phyloP scores from a whole-genome alignment of 176 grass and related monocot genomes.

The Aegilops umbellulata region DNA sequence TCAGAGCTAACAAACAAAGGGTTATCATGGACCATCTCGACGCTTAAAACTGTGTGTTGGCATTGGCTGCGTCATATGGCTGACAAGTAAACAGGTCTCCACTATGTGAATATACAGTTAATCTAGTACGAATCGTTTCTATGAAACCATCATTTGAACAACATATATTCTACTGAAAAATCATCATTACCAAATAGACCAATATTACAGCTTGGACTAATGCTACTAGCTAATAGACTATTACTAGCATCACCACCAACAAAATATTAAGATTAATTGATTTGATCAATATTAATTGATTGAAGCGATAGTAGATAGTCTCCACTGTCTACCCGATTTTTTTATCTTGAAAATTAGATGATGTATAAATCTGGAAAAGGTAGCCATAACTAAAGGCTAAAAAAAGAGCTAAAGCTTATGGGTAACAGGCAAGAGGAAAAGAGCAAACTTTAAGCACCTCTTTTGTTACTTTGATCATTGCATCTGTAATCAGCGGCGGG shows the following conservation, averaged over 20 bases:
- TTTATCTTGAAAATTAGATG: not conserved
- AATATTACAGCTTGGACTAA: slow-evolving; percentile 1
- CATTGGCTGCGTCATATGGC: slow-evolving; percentile 31
- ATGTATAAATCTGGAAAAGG: slow-evolving; percentile 30
- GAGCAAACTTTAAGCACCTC: slow-evolving; percentile 41
- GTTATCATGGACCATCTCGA: slow-evolving; percentile 9
- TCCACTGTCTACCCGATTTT: not conserved
- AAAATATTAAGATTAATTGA: not conserved
- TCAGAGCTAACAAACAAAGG: slow-evolving; percentile 42
- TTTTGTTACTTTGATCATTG: slow-evolving; percentile 57
- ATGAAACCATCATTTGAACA: not conserved
- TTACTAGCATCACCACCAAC: not conserved
- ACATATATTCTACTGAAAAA: not conserved
- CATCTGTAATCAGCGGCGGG: slow-evolving; percentile 41
- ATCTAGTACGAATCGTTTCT: slow-evolving; percentile 6
- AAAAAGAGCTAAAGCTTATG: slow-evolving; percentile 54
- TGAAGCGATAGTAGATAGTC: not conserved
- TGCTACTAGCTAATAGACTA: slow-evolving; percentile 9
- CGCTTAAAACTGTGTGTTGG: slow-evolving; percentile 32
- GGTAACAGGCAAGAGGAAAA: slow-evolving; percentile 32
- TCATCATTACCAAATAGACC: not conserved
- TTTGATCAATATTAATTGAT: not conserved
- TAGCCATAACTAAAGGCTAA: slow-evolving; percentile 41
- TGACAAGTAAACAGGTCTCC: slow-evolving; percentile 47
- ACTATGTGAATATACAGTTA: slow-evolving; percentile 32